Percentiles rank a stretch among this genome's conserved stretches.
Conservation (phyloP, 1,284 basidiomycete genomes). For the Sporisorium sorghi region DNA sequence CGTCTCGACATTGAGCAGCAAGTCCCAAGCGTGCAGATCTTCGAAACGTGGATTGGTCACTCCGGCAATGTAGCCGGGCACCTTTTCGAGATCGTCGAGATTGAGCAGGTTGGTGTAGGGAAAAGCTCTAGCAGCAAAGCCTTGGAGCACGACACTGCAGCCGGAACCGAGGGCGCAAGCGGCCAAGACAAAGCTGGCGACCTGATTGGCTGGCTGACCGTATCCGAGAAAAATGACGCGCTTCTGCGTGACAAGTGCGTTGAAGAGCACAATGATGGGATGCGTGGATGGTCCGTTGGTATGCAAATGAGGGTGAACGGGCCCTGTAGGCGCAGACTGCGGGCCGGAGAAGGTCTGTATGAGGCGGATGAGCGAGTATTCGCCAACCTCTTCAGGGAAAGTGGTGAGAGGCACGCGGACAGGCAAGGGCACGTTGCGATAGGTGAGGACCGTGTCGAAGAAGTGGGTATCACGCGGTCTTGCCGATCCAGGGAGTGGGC, state of each 20-base stretch:
- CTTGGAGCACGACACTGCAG: constrained; percentile 81
- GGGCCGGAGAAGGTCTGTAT: constrained; percentile 86
- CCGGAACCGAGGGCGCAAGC: constrained; percentile 92
- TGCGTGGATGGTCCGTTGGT: constrained; percentile 90
- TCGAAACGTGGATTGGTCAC: constrained; percentile 97
- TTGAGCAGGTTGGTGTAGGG: constrained; percentile 92
- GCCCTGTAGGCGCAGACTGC: constrained; percentile 74
- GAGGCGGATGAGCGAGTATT: constrained; percentile 93
- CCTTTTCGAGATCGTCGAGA: constrained; percentile 86
- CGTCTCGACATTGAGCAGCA: constrained; percentile 87
- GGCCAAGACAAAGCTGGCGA: constrained; percentile 88
- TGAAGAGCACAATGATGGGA: constrained; percentile 92
- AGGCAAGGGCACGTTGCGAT: constrained; percentile 68
- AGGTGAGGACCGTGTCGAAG: constrained; percentile 84
- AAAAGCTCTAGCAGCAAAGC: constrained; percentile 87
- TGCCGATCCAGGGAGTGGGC: constrained; percentile 16
- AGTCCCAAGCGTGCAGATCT: constrained; percentile 85
- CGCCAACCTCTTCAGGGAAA: constrained; percentile 87
- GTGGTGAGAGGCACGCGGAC: constrained; percentile 58
- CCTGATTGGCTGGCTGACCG: constrained; percentile 78
- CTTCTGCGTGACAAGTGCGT: constrained; percentile 91
- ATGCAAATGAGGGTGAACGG: constrained; percentile 89
- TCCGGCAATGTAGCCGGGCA: constrained; percentile 91
- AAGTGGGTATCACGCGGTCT: constrained; percentile 84
- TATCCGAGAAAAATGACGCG: constrained; percentile 93